phyloP scores from a whole-genome alignment of 176 grass and related monocot genomes.

The Lolium multiflorum region DNA sequence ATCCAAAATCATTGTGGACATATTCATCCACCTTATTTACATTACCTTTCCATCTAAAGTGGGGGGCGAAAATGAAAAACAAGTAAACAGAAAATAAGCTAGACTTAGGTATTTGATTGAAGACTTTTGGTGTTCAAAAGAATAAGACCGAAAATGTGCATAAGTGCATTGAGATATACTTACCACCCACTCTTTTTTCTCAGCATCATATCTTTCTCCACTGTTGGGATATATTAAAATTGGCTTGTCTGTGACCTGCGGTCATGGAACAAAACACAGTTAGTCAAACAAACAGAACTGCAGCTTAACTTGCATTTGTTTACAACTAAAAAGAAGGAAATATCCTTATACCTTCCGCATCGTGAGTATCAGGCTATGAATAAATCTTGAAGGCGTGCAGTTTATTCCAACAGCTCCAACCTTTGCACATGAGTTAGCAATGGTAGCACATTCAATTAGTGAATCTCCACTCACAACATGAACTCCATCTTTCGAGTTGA shows the following conservation, averaged over 20 bases:
- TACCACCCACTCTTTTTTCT: conserved; percentile 98
- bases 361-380: conserved; percentile 77
- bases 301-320: conserved; percentile 6
- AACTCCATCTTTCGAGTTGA: conserved; percentile 92
- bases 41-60: not conserved
- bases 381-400: conserved; percentile 94
- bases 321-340: not conserved
- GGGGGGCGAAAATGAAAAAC: not conserved
- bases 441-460: conserved; percentile 70
- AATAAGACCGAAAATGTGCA: not conserved
- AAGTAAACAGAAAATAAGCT: not conserved
- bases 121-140: not conserved
- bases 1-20: not conserved
- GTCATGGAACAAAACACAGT: not conserved
- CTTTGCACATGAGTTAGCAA: conserved; percentile 73
- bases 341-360: conserved; percentile 63
- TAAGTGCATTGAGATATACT: conserved; percentile 40
- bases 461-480: conserved; percentile 88
- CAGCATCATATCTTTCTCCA: conserved; percentile 86
- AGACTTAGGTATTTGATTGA: conserved; percentile 22
- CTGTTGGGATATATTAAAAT: conserved; percentile 98
- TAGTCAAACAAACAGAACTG: not conserved
- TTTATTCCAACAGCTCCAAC: conserved; percentile 92
- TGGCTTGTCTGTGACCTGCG: conserved; percentile 82
- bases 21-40: not conserved